These are phyloP conservation scores for Colletotrichum truncatum DNA, from an alignment of 2,329 filamentous ascomycete species.

Conservation along the genomic window DNA sequence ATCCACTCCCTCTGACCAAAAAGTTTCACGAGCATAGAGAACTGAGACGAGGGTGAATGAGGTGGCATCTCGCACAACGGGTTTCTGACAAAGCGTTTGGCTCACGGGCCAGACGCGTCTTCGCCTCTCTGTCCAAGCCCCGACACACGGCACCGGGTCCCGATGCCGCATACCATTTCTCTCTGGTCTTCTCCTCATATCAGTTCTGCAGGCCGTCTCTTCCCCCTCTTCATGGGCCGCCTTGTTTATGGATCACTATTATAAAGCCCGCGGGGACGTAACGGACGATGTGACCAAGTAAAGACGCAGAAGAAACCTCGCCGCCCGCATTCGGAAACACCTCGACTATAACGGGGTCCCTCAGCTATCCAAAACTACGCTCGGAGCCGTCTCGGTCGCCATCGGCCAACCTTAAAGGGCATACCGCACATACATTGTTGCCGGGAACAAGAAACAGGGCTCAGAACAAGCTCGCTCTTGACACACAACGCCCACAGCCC, in stretches of 20 bases:
- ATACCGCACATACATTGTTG: neutral
- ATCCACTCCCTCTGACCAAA: constrained; percentile 9
- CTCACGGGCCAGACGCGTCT: constrained; percentile 17
- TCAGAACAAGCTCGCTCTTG: neutral
- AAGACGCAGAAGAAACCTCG: neutral
- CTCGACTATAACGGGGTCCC: neutral
- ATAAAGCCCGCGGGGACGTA: no score
- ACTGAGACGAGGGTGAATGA: neutral
- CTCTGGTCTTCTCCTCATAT: neutral
- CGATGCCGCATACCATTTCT: neutral
- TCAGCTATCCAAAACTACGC: neutral
- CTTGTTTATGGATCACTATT: no score
- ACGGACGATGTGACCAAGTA: neutral
- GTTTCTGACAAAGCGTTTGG: constrained; percentile 1
- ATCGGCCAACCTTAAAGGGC: neutral
- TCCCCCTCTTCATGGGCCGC: no score
- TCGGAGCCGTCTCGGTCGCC: constrained; percentile 9
- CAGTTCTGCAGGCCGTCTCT: neutral
- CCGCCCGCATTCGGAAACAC: neutral
- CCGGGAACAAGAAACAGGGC: neutral
- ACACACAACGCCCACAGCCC: neutral
- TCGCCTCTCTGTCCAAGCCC: neutral
- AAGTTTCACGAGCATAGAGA: constrained; percentile 9
- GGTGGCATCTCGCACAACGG: neutral
- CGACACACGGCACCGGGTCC: neutral